Percentiles rank a stretch among this genome's conserved stretches.
Evolutionary conservation across 352 stramenopile species (phyloP).

Genomic region (Globisporangium parvum): DNA sequence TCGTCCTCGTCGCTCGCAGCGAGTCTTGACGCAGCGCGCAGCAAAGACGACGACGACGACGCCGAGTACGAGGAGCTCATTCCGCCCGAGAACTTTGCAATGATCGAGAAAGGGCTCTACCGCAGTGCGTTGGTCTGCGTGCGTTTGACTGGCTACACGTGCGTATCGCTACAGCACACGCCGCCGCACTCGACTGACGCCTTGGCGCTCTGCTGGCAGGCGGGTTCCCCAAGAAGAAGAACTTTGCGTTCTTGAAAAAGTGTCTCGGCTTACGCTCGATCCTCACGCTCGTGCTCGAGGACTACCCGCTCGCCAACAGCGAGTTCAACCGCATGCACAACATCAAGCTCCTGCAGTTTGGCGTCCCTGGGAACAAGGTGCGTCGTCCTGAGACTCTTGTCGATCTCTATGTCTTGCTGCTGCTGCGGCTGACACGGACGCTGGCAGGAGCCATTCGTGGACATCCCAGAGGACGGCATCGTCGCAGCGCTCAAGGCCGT

Average conservation of each 20-base stretch:
- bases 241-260: constrained; percentile 81
- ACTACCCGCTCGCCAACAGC: constrained; percentile 79
- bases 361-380: constrained; percentile 82
- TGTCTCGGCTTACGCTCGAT: constrained; percentile 74
- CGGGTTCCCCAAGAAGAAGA: constrained; percentile 88
- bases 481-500: constrained; percentile 64
- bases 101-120: constrained; percentile 85
- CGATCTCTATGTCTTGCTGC: background rate
- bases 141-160: too few relatives aligned
- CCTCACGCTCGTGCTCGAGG: constrained; percentile 81
- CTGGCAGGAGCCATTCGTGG: constrained; percentile 74
- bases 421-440: background rate
- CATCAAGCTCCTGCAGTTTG: constrained; percentile 80
- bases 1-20: background rate
- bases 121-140: too few relatives aligned
- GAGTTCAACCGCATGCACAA: constrained; percentile 78
- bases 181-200: too few relatives aligned
- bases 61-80: constrained; percentile 80
- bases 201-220: constrained; percentile 28
- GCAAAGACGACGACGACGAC: constrained; percentile 59
- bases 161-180: too few relatives aligned
- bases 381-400: background rate
- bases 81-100: constrained; percentile 84
- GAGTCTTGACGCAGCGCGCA: constrained; percentile 5
- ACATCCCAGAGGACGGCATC: constrained; percentile 81